Base-by-base conservation (phyloP, 352 stramenopile genomes). In the Globisporangium viniferum region DNA sequence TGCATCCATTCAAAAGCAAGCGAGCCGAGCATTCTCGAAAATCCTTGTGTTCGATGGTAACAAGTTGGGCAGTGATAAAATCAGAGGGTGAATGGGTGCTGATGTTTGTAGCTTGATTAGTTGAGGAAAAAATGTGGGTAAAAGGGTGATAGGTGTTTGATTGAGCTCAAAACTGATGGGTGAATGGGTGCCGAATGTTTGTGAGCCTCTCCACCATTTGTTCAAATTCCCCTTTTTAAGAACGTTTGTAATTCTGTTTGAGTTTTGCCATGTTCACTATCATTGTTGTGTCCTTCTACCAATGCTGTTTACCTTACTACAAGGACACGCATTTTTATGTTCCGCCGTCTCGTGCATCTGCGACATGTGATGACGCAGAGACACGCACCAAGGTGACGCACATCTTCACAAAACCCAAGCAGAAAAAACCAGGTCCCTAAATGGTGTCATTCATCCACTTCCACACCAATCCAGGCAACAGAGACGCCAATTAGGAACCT, bases 321-420 rank as follows among this genome's bases (percentile, higher is more conserved):
- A 44, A 44, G 12, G 10, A 46, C 12, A 20, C 12, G 39, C 39
- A 46, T 46, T 18, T 46, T 20, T 46, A 46, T 46, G 39, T 46
- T 46, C 39, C 39, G 12, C 39, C 39, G 33, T 10, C 33, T 51
- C 44, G 44, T 48, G 44, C 57, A 3, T 62, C 27, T 61, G 35
- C 29, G 59, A 58, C 55, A 58, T 33, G 8, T 33, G 15, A 59
- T 59, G 54, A 59, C 54, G 54, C 54, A 41, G 54, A 31, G 18
- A 56, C 39, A 14, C 46, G 46, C n/a, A 10, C 41, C 15, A n/a
- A 49, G 5, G 15, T 49, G 41, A 49, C 41, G 41, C 41, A 15
- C 12, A 39, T 46, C 36, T 18, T 22, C 15, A 6, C 24, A 24
- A 51, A 51, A 59, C 51, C 69, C 70, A 76, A 76, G 71, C 71